Percentiles rank a stretch among this genome's conserved stretches.
Evolutionary conservation across 208 protist species (phyloP).

Genomic region (Sergeia podlipaevii): DNA sequence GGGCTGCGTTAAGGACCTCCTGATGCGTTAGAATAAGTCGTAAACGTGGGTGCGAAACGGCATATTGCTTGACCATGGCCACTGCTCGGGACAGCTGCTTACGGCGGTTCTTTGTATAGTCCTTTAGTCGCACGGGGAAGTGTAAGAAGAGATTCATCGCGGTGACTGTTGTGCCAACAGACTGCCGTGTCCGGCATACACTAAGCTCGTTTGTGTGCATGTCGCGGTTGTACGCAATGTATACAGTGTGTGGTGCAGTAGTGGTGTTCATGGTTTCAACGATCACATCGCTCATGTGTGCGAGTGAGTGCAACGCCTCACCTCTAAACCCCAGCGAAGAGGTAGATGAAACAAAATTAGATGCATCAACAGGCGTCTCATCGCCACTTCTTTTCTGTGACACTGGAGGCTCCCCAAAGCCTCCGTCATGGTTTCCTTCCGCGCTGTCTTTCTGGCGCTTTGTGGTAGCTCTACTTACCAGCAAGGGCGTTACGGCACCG

Average conservation of each 20-base stretch:
- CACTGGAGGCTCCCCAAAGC: neutral
- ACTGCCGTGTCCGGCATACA: constrained; percentile 15
- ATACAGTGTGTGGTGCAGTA: constrained; percentile 27
- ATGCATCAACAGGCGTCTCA: neutral
- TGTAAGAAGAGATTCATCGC: constrained; percentile 71
- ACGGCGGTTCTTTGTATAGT: constrained; percentile 79
- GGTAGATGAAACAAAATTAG: neutral
- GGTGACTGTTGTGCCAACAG: constrained; percentile 76
- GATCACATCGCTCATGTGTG: constrained; percentile 63
- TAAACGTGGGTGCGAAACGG: constrained; percentile 76
- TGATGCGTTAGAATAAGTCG: constrained; percentile 65
- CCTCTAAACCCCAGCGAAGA: constrained; percentile 94
- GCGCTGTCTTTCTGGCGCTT: constrained; percentile 22
- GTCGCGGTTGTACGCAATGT: constrained; percentile 39
- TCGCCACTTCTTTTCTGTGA: neutral
- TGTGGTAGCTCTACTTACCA: constrained; percentile 59
- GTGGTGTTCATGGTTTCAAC: constrained; percentile 62
- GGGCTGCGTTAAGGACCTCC: constrained; percentile 28
- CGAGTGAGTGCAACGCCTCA: constrained; percentile 96
- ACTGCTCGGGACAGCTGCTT: constrained; percentile 56
- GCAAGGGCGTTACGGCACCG: constrained; percentile 43
- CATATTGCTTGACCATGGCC: constrained; percentile 77
- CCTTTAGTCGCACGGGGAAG: constrained; percentile 89
- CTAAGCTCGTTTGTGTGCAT: constrained; percentile 14
- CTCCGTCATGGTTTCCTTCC: neutral